Evolutionary conservation across 352 stramenopile species (phyloP).

Genomic region (Phytopythium kandeliae): DNA sequence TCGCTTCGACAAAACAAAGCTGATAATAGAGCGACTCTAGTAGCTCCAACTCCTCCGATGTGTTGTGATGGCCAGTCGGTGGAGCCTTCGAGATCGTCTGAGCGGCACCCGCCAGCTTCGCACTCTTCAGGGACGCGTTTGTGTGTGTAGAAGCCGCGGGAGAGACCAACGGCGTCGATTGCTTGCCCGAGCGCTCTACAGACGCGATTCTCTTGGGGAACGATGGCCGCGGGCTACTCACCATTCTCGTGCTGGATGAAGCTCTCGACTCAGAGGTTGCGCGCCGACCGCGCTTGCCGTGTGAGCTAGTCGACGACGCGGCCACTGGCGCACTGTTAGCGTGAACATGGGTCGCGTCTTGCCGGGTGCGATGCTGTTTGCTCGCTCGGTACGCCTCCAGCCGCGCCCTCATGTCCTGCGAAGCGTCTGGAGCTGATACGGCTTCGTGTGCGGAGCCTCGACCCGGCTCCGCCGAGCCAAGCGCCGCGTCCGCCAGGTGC

Average conservation of each 20-base stretch:
- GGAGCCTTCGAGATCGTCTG: neutral
- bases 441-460: neutral
- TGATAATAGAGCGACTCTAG: conserved; percentile 47
- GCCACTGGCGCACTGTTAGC: too few species aligned
- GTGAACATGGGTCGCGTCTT: neutral
- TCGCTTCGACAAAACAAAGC: conserved; percentile 40
- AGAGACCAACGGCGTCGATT: neutral
- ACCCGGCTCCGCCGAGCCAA: neutral
- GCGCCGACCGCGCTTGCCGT: neutral
- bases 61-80: neutral
- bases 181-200: conserved; percentile 7
- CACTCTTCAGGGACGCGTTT: neutral
- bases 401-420: conserved; percentile 29
- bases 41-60: conserved; percentile 37
- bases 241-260: neutral
- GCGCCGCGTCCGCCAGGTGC: conserved; percentile 1
- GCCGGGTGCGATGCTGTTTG: conserved; percentile 16
- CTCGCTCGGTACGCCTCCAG: conserved; percentile 34
- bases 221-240: conserved; percentile 4
- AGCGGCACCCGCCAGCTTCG: neutral
- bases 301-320: neutral
- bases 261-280: neutral
- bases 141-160: neutral
- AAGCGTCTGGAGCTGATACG: neutral
- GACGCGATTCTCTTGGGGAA: conserved; percentile 16